phyloP scores from a whole-genome alignment of 2,329 filamentous ascomycete species.

The Leptographium flavum region DNA sequence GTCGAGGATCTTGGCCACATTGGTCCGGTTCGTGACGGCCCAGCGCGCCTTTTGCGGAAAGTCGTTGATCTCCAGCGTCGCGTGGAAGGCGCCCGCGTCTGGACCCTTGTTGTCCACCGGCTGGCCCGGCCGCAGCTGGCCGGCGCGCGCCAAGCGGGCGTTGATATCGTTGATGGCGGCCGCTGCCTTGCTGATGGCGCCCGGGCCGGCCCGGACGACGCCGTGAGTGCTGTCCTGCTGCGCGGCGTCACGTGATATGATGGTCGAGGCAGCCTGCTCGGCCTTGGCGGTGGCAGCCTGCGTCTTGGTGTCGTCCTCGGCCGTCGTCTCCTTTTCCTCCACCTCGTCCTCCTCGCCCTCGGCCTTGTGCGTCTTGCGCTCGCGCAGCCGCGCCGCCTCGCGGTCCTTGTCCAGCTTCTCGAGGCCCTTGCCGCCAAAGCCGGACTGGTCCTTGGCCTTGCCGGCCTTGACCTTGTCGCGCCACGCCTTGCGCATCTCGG shows the following conservation, averaged over 20 bases:
- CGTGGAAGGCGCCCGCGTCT: slow-evolving; percentile 91
- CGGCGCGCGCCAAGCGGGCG: slow-evolving; percentile 74
- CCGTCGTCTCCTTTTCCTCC: slow-evolving; percentile 44
- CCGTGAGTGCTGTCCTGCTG: slow-evolving; percentile 18
- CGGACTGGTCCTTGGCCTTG: slow-evolving; percentile 76
- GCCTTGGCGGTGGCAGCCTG: slow-evolving; percentile 54
- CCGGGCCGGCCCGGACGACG: slow-evolving; percentile 13
- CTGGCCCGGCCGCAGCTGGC: slow-evolving; percentile 78
- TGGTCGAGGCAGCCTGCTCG: slow-evolving; percentile 44
- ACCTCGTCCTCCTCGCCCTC: slow-evolving; percentile 74
- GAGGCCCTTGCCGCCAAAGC: slow-evolving; percentile 89
- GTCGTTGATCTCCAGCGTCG: slow-evolving; percentile 96
- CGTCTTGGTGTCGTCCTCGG: slow-evolving; percentile 53
- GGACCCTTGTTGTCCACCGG: slow-evolving; percentile 98
- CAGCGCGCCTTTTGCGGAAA: slow-evolving; percentile 97
- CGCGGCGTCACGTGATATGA: slow-evolving; percentile 36
- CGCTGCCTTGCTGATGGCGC: slow-evolving; percentile 66
- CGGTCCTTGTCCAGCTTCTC: slow-evolving; percentile 85
- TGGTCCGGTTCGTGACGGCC: slow-evolving; percentile 96
- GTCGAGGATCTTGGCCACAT: slow-evolving; percentile 95
- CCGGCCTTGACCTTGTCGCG: slow-evolving; percentile 84
- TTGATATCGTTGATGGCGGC: slow-evolving; percentile 89
- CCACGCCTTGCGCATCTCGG: slow-evolving; percentile 57
- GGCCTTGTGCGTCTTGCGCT: slow-evolving; percentile 80
- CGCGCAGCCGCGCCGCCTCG: slow-evolving; percentile 70